phyloP scores from a whole-genome alignment of 306 rosid species.

The Prunus mira region DNA sequence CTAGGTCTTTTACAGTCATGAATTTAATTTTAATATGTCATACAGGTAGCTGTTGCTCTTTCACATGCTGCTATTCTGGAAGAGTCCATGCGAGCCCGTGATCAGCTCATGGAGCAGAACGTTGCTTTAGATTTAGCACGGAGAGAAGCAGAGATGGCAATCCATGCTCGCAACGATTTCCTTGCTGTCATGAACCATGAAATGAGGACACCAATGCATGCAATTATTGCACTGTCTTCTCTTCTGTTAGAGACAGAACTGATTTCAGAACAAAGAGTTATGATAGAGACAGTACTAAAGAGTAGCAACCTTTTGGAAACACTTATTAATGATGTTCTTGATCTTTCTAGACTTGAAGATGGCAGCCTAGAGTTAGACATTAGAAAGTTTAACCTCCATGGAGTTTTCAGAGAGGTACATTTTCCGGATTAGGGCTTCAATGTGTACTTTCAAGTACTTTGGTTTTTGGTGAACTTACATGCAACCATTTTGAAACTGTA shows the following conservation, averaged over 20 bases:
- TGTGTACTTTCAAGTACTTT: conserved; percentile 5
- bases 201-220: conserved; percentile 97
- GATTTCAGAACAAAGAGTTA: conserved; percentile 77
- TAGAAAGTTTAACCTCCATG: conserved; percentile 71
- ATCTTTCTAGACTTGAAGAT: conserved; percentile 94
- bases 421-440: conserved; percentile 13
- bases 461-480: conserved; percentile 4
- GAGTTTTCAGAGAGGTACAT: conserved; percentile 65
- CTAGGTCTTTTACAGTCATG: not conserved
- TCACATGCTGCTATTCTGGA: conserved; percentile 96
- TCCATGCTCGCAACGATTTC: conserved; percentile 90
- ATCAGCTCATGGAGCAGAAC: conserved; percentile 86
- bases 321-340: conserved; percentile 78
- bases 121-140: conserved; percentile 79
- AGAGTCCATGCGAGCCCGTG: conserved; percentile 89
- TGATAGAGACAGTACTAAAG: conserved; percentile 79
- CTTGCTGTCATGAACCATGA: conserved; percentile 94
- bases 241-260: conserved; percentile 84
- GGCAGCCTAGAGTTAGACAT: conserved; percentile 81
- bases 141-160: conserved; percentile 83
- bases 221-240: conserved; percentile 81
- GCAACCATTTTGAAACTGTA: conserved; percentile 24
- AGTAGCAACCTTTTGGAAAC: conserved; percentile 82
- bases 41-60: conserved; percentile 96
- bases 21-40: conserved; percentile 5